phyloP scores from a whole-genome alignment of 2,329 filamentous ascomycete genomes.

The Botryotinia globosa region DNA sequence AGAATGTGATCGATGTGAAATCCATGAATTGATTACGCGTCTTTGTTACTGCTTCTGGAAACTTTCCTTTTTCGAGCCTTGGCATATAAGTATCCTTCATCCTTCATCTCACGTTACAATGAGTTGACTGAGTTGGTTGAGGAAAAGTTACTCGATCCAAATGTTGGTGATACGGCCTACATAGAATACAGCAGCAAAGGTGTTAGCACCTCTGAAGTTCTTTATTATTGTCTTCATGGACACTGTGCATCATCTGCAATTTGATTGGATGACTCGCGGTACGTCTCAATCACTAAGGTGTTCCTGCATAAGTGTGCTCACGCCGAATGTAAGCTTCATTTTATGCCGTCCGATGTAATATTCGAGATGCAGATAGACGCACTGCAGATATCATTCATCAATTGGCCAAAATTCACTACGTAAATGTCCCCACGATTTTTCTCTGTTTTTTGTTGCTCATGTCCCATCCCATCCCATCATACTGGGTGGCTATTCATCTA shows the following conservation, averaged over 20 bases:
- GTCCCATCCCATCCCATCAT: background rate
- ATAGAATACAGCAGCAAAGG: background rate
- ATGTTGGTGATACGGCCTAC: constrained; percentile 8
- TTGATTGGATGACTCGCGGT: background rate
- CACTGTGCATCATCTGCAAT: background rate
- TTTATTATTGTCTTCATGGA: background rate
- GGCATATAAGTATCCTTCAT: background rate
- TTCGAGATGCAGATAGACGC: background rate
- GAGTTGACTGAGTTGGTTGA: background rate
- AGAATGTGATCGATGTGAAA: background rate
- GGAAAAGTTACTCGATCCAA: background rate
- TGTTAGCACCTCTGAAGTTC: background rate
- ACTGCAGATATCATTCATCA: background rate
- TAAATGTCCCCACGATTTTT: background rate
- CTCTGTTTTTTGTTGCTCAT: background rate
- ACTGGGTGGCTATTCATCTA: background rate
- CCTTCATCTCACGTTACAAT: background rate
- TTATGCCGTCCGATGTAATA: background rate
- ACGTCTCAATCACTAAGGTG: background rate
- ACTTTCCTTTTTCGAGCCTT: background rate
- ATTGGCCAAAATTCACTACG: background rate
- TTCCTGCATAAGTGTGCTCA: constrained; percentile 11
- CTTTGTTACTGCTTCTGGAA: background rate
- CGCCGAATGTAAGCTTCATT: background rate
- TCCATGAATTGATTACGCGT: background rate